phyloP scores from a whole-genome alignment of 176 grass and related monocot species.

The Musa itinerans region DNA sequence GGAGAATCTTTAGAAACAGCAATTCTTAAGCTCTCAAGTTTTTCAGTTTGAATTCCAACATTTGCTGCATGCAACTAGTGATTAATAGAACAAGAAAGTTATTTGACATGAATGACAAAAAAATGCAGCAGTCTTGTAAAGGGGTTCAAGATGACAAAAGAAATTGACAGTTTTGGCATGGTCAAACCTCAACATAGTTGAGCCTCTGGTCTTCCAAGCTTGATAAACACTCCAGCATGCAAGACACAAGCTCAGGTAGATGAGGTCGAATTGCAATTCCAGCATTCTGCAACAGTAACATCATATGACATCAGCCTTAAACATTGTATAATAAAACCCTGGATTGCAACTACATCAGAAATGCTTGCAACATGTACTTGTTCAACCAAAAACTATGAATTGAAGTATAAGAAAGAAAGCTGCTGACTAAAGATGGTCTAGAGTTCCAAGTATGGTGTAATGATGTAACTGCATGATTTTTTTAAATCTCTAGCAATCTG shows the following conservation, averaged over 20 bases:
- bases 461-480: no score
- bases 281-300: constrained; percentile 42
- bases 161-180: constrained; percentile 3
- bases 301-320: constrained; percentile 15
- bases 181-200: constrained; percentile 92
- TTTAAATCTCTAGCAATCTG: no score
- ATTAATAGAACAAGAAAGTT: constrained; percentile 14
- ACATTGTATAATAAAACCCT: neutral
- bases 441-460: no score
- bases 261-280: constrained; percentile 59
- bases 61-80: constrained; percentile 86
- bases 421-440: no score
- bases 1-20: constrained; percentile 98
- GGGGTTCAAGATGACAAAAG: neutral
- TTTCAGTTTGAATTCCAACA: constrained; percentile 83
- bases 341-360: neutral
- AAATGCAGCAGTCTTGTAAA: constrained; percentile 17
- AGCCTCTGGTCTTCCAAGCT: constrained; percentile 93
- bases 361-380: neutral
- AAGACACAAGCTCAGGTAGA: constrained; percentile 78
- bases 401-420: no score
- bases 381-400: neutral
- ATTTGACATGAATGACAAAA: constrained; percentile 9
- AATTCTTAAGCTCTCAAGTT: constrained; percentile 78
- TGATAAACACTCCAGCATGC: constrained; percentile 97